Percentiles rank a stretch among this genome's conserved stretches.
Conservation (phyloP, 768 basidiomycete species). For the Rhodosporidiobolus odoratus region DNA sequence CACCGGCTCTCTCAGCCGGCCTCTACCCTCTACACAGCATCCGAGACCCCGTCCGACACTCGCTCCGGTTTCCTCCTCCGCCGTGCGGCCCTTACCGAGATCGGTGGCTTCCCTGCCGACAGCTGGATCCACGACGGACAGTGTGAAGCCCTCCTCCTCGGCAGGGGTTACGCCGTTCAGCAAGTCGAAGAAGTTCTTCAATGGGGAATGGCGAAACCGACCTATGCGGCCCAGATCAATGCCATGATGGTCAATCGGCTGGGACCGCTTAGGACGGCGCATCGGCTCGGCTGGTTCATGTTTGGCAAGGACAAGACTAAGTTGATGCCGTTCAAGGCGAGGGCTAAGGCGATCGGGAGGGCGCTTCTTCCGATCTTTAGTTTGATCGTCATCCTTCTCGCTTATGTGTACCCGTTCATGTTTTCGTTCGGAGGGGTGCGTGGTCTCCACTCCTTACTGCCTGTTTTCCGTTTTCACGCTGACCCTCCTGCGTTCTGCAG, state of each 20-base stretch:
- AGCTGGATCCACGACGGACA: slow-evolving; percentile 41
- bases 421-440: slow-evolving; percentile 36
- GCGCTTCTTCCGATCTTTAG: slow-evolving; percentile 30
- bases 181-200: slow-evolving; percentile 40
- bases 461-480: not conserved
- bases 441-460: not conserved
- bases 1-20: slow-evolving; percentile 30
- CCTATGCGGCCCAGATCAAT: slow-evolving; percentile 26
- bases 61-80: slow-evolving; percentile 42
- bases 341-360: slow-evolving; percentile 19
- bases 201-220: slow-evolving; percentile 38
- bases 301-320: slow-evolving; percentile 25
- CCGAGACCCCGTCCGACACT: slow-evolving; percentile 36
- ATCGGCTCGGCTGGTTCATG: slow-evolving; percentile 29
- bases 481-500: slow-evolving; percentile 2
- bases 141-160: slow-evolving; percentile 36
- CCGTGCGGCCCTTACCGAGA: slow-evolving; percentile 37
- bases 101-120: slow-evolving; percentile 41
- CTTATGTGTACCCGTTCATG: slow-evolving; percentile 36
- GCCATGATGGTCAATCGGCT: slow-evolving; percentile 37
- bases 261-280: slow-evolving; percentile 33
- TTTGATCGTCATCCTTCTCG: slow-evolving; percentile 20
- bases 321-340: slow-evolving; percentile 33
- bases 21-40: slow-evolving; percentile 36
- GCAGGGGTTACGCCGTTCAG: slow-evolving; percentile 36